Percentiles rank a stretch among this genome's conserved stretches.
Evolutionary conservation across 2,329 filamentous ascomycete species (phyloP).

Genomic region (Stagonosporopsis rhizophila): DNA sequence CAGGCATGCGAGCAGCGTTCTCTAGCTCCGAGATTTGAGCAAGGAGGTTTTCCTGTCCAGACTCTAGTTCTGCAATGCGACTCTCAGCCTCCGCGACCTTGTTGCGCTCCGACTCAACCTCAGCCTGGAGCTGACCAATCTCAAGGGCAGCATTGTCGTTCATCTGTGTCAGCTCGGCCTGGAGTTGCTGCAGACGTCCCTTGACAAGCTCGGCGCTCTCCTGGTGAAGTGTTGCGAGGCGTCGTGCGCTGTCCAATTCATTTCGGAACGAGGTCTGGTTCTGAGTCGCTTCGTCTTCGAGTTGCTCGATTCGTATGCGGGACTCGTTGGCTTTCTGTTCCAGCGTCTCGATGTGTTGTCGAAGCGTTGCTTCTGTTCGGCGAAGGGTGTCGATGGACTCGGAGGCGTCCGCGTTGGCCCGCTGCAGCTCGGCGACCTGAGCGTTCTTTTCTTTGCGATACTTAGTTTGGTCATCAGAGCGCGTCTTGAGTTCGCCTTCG

Average conservation of each 20-base stretch:
- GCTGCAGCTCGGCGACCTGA: conserved; percentile 85
- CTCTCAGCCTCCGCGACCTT: conserved; percentile 69
- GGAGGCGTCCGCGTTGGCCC: conserved; percentile 83
- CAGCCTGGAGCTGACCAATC: conserved; percentile 57
- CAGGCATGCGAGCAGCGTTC: conserved; percentile 48
- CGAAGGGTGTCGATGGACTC: conserved; percentile 78
- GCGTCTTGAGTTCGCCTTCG: conserved; percentile 88
- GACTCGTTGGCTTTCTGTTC: conserved; percentile 88
- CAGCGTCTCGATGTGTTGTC: conserved; percentile 80
- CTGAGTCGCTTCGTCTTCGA: conserved; percentile 81
- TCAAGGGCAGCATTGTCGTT: conserved; percentile 71
- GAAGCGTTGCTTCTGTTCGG: conserved; percentile 79
- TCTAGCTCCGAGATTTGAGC: conserved; percentile 57
- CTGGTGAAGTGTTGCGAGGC: conserved; percentile 82
- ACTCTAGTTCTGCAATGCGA: conserved; percentile 70
- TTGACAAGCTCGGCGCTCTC: conserved; percentile 77
- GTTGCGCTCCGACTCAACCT: conserved; percentile 60
- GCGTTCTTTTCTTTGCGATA: conserved; percentile 95
- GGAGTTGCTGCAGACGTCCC: conserved; percentile 73
- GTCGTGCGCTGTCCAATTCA: conserved; percentile 80
- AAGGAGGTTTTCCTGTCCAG: conserved; percentile 66
- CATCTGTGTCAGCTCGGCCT: conserved; percentile 67
- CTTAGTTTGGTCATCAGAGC: conserved; percentile 84
- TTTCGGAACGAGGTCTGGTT: conserved; percentile 87
- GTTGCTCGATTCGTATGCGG: conserved; percentile 79